Conservation (phyloP, 2,329 filamentous ascomycete genomes). For the Podosphaera fusca region DNA sequence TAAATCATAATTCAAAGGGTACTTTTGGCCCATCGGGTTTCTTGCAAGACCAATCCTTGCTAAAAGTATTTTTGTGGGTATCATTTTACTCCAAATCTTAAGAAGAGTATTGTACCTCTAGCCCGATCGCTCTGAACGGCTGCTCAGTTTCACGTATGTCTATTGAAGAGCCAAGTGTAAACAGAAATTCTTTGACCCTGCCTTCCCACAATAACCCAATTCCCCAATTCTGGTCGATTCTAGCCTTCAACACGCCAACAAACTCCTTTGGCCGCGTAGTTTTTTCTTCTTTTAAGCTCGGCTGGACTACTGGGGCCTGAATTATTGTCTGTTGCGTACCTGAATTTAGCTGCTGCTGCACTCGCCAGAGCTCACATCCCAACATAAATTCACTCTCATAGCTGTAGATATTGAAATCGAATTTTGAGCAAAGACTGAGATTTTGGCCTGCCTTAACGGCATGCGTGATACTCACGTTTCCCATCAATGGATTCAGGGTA, state of each 20-base stretch:
- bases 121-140: slow-evolving; percentile 51
- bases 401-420: slow-evolving; percentile 95
- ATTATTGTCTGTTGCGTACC: no score
- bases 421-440: slow-evolving; percentile 67
- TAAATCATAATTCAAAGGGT: not conserved
- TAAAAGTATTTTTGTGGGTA: no score
- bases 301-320: slow-evolving; percentile 8
- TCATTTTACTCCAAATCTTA: slow-evolving; percentile 19
- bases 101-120: slow-evolving; percentile 67
- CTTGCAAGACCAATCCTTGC: no score
- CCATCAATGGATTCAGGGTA: slow-evolving; percentile 84
- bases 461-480: slow-evolving; percentile 76
- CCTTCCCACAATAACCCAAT: slow-evolving; percentile 85
- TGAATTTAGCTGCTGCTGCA: slow-evolving; percentile 15
- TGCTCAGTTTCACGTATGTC: slow-evolving; percentile 56
- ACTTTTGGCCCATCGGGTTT: not conserved
- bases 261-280: slow-evolving; percentile 27
- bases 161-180: slow-evolving; percentile 71
- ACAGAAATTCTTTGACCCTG: slow-evolving; percentile 72
- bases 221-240: slow-evolving; percentile 69
- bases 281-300: slow-evolving; percentile 30
- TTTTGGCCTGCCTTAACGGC: slow-evolving; percentile 68
- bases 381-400: slow-evolving; percentile 90
- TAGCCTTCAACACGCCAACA: slow-evolving; percentile 71
- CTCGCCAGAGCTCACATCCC: slow-evolving; percentile 82